Percentiles rank a stretch among this genome's conserved stretches.
These are phyloP conservation scores for Lactarius indigo DNA, from an alignment of 768 basidiomycete species.

Conservation along the genomic window DNA sequence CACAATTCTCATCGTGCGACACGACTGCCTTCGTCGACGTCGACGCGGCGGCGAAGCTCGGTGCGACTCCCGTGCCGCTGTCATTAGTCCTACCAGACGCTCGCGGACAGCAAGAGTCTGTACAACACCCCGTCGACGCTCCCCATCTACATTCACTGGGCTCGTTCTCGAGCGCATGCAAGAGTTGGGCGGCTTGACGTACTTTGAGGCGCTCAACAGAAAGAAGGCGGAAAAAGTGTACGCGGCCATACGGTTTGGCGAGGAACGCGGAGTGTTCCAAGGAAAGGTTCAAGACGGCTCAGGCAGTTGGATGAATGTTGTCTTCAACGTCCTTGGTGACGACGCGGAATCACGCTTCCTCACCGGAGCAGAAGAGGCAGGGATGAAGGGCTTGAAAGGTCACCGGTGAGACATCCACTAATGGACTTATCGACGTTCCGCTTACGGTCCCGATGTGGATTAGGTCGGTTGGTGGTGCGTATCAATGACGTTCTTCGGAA, in stretches of 20 bases:
- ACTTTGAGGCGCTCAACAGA: constrained; percentile 62
- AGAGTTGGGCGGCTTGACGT: constrained; percentile 59
- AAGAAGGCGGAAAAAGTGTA: constrained; percentile 80
- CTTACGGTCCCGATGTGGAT: not conserved
- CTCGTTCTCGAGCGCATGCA: constrained; percentile 75
- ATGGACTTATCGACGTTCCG: not conserved
- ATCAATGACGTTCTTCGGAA: not conserved
- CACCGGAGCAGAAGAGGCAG: constrained; percentile 69
- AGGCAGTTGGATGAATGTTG: constrained; percentile 95
- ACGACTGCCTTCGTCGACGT: constrained; percentile 94
- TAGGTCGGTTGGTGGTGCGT: constrained; percentile 26
- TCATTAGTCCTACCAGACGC: constrained; percentile 79
- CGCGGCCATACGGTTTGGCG: constrained; percentile 63
- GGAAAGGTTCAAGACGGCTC: constrained; percentile 70
- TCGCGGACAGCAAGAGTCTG: constrained; percentile 71
- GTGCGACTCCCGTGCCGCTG: constrained; percentile 71
- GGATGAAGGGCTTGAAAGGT: constrained; percentile 86
- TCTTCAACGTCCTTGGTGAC: constrained; percentile 76
- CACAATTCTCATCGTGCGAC: constrained; percentile 90
- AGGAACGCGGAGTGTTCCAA: constrained; percentile 63
- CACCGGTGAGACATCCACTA: constrained; percentile 61
- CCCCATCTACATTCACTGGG: constrained; percentile 86
- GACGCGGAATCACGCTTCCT: constrained; percentile 72
- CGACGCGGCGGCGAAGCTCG: constrained; percentile 69
- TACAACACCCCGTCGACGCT: constrained; percentile 94